Conservation (phyloP, 768 basidiomycete genomes). For the Rhizopogon vesiculosus region DNA sequence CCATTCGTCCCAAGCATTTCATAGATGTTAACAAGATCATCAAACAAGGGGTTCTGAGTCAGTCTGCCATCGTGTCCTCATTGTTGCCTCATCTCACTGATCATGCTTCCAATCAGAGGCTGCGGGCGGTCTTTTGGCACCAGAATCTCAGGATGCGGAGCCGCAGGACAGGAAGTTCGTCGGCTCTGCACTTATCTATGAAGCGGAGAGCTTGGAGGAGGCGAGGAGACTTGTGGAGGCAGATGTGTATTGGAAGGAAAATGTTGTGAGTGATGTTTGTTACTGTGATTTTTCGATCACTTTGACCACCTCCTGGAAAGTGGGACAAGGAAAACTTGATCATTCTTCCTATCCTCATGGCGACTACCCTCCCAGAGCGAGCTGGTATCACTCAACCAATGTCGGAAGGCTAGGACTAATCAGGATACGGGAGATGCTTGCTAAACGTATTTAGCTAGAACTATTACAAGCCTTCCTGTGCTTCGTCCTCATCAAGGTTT, state of each 20-base stretch:
- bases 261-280: conserved; percentile 32
- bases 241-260: conserved; percentile 39
- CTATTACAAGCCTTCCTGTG: too few species aligned
- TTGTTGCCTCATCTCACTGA: conserved; percentile 6
- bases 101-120: conserved; percentile 34
- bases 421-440: not conserved
- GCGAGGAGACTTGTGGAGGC: conserved; percentile 33
- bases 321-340: conserved; percentile 55
- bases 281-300: not conserved
- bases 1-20: conserved; percentile 51
- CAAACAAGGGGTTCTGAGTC: conserved; percentile 46
- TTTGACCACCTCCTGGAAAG: conserved; percentile 24
- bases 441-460: not conserved
- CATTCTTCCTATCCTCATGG: conserved; percentile 42
- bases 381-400: conserved; percentile 18
- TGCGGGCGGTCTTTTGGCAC: conserved; percentile 54
- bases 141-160: conserved; percentile 47
- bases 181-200: conserved; percentile 53
- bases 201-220: conserved; percentile 48
- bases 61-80: conserved; percentile 16
- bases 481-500: too few species aligned
- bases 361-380: conserved; percentile 27
- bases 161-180: conserved; percentile 50
- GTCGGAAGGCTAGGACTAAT: conserved; percentile 10
- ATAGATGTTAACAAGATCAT: conserved; percentile 37